Conservation (phyloP, 441 rosid species). For the Populus hybrid region DNA sequence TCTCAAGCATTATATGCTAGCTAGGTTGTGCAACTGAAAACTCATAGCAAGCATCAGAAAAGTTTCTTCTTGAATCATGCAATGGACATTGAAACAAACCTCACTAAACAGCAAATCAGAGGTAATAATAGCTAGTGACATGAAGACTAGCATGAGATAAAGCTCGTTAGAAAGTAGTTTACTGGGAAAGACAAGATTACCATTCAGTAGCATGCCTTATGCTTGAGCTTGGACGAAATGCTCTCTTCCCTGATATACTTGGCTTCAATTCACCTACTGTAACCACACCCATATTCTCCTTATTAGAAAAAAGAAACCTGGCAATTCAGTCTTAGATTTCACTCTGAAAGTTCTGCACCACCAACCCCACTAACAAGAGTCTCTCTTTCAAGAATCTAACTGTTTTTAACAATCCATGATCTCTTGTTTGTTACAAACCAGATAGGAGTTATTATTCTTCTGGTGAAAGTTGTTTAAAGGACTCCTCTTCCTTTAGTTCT, state of each 20-base stretch:
- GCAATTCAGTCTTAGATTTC: constrained; percentile 8
- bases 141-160: not conserved
- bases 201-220: constrained; percentile 94
- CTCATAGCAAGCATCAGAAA: not conserved
- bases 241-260: constrained; percentile 79
- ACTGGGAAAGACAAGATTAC: constrained; percentile 32
- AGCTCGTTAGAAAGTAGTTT: not conserved
- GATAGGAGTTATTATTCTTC: constrained; percentile 11
- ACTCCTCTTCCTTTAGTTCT: not conserved
- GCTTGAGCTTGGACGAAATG: constrained; percentile 79
- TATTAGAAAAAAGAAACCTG: not conserved
- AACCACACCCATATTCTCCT: constrained; percentile 60
- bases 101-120: not conserved
- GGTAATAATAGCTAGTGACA: not conserved
- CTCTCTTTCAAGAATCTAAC: constrained; percentile 23
- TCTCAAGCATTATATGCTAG: not conserved
- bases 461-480: constrained; percentile 17
- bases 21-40: not conserved
- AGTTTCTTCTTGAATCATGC: not conserved
- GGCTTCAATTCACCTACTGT: constrained; percentile 82
- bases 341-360: constrained; percentile 17
- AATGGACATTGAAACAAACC: not conserved
- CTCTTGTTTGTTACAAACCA: constrained; percentile 12
- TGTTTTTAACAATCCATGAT: constrained; percentile 19
- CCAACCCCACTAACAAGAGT: constrained; percentile 14